Percentiles rank a stretch among this genome's conserved stretches.
Evolutionary conservation across 2,329 filamentous ascomycete species (phyloP).

Genomic region (Colletotrichum australisinense): DNA sequence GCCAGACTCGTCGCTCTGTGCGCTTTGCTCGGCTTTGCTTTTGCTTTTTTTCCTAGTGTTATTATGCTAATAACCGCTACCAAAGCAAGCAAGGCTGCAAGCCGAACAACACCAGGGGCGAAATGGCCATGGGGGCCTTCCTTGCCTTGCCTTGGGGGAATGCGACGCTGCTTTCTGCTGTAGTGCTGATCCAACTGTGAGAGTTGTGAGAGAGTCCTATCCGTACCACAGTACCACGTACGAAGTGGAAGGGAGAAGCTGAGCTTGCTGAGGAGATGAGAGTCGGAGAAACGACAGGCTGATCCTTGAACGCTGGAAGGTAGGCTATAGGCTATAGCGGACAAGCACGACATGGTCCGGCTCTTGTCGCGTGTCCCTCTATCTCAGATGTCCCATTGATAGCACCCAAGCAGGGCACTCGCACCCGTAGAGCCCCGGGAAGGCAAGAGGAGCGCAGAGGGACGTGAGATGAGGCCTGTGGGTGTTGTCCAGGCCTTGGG

Average conservation of each 20-base stretch:
- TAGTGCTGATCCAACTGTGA: neutral
- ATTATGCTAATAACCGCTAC: constrained; percentile 11
- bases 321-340: neutral
- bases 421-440: too few species aligned
- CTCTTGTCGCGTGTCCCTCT: neutral
- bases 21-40: constrained; percentile 7
- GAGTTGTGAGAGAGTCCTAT: neutral
- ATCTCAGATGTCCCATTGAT: neutral
- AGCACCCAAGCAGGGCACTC: too few species aligned
- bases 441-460: neutral
- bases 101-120: neutral
- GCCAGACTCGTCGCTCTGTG: neutral
- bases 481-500: constrained; percentile 5
- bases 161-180: neutral
- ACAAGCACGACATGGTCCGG: neutral
- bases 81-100: neutral
- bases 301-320: neutral
- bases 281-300: neutral
- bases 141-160: neutral
- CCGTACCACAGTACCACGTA: neutral
- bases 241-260: neutral
- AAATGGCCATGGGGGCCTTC: neutral
- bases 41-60: constrained; percentile 3
- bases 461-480: neutral
- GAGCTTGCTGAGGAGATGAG: neutral